These are phyloP conservation scores for Omphalea diandra DNA, from an alignment of 441 rosid species.

Conservation along the genomic window DNA sequence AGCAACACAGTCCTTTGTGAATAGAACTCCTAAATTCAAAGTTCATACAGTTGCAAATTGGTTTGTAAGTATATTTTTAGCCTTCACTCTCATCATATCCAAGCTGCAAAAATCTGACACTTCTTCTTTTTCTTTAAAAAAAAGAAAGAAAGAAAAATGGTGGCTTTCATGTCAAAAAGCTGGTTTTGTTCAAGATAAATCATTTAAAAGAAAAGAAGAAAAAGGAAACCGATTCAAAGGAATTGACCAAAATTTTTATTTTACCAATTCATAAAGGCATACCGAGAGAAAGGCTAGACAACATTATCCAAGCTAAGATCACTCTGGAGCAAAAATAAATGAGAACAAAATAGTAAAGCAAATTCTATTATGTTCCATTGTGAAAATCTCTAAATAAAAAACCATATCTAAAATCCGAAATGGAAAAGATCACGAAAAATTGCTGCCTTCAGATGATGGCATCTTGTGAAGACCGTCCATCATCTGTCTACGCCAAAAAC, in stretches of 20 bases:
- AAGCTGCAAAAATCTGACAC: background rate
- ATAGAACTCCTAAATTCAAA: background rate
- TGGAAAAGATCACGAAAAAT: background rate
- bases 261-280: background rate
- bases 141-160: too few relatives aligned
- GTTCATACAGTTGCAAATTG: background rate
- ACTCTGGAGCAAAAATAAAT: background rate
- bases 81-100: background rate
- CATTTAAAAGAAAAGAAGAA: too few relatives aligned
- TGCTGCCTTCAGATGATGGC: background rate
- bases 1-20: background rate
- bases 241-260: background rate
- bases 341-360: too few relatives aligned
- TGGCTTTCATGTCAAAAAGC: background rate
- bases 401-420: too few relatives aligned
- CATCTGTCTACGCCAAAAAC: conserved; percentile 42
- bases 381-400: background rate
- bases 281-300: background rate
- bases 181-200: background rate
- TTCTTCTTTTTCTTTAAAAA: background rate
- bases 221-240: background rate
- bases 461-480: background rate
- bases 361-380: background rate
- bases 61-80: background rate
- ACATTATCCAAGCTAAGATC: background rate